These are phyloP conservation scores for Aspergillus fijiensis DNA, from an alignment of 2,329 filamentous ascomycete genomes.

Conservation along the genomic window DNA sequence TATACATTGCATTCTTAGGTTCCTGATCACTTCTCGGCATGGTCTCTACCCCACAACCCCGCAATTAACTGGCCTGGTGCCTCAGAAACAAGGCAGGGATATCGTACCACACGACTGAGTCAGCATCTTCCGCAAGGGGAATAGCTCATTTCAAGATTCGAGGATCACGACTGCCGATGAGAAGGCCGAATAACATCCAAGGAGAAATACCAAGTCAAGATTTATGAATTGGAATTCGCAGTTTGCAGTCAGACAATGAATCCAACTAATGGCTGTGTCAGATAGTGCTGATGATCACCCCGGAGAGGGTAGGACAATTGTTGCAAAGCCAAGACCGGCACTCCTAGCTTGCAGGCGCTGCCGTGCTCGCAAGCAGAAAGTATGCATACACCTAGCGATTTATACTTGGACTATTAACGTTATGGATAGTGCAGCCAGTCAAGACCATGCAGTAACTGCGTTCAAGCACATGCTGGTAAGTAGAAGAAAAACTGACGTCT, in stretches of 20 bases:
- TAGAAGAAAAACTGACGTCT: too few relatives aligned
- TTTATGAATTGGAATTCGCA: background rate
- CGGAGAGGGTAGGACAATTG: background rate
- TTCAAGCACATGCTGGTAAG: conserved; percentile 2
- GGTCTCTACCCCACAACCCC: background rate
- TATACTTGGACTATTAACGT: background rate
- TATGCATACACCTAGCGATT: background rate
- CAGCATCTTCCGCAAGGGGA: background rate
- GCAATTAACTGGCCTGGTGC: background rate
- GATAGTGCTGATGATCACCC: background rate
- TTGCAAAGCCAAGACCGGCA: background rate
- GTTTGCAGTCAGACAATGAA: background rate
- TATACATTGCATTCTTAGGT: background rate
- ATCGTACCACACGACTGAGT: background rate
- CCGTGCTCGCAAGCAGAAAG: conserved; percentile 5
- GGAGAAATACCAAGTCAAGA: background rate
- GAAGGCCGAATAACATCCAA: background rate
- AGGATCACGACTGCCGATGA: background rate
- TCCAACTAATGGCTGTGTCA: background rate
- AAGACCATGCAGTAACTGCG: conserved; percentile 3
- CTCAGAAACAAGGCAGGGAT: background rate
- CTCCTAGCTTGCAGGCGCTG: conserved; percentile 3
- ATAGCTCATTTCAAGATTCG: background rate
- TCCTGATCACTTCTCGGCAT: background rate
- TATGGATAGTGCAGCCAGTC: background rate